Evolutionary conservation across 805 yeast species (phyloP).

Genomic region (Sungouiella blattae): DNA sequence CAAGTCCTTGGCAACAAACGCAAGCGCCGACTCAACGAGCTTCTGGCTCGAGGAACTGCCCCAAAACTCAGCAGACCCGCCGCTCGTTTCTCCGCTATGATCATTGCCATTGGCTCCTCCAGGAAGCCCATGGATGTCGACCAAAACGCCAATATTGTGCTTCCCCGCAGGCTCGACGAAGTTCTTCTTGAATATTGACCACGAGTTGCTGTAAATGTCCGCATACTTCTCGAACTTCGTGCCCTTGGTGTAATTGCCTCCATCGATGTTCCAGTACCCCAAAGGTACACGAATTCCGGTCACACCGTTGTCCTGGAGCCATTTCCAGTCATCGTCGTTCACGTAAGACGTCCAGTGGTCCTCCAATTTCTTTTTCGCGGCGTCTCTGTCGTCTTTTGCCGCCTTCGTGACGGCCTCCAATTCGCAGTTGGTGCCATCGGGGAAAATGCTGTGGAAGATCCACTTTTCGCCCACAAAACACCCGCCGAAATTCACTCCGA

Average conservation of each 20-base stretch:
- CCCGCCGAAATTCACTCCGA: constrained; percentile 85
- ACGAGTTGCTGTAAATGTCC: constrained; percentile 65
- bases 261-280: constrained; percentile 86
- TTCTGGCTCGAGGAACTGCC: constrained; percentile 35
- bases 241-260: constrained; percentile 52
- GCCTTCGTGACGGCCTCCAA: constrained; percentile 62
- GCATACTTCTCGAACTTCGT: constrained; percentile 60
- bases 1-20: constrained; percentile 62
- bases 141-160: constrained; percentile 65
- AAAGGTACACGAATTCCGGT: constrained; percentile 82
- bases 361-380: constrained; percentile 52
- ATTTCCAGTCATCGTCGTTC: constrained; percentile 72
- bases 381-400: constrained; percentile 50
- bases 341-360: constrained; percentile 65
- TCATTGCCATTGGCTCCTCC: constrained; percentile 87
- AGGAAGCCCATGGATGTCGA: constrained; percentile 88
- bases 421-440: constrained; percentile 61
- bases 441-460: constrained; percentile 63
- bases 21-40: constrained; percentile 48
- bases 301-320: constrained; percentile 65
- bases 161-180: constrained; percentile 58
- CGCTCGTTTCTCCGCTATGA: constrained; percentile 66
- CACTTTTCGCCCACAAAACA: constrained; percentile 77
- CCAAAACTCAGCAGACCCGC: constrained; percentile 68
- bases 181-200: constrained; percentile 55